phyloP scores from a whole-genome alignment of 2,329 filamentous ascomycete genomes.

The Xylaria multiplex region DNA sequence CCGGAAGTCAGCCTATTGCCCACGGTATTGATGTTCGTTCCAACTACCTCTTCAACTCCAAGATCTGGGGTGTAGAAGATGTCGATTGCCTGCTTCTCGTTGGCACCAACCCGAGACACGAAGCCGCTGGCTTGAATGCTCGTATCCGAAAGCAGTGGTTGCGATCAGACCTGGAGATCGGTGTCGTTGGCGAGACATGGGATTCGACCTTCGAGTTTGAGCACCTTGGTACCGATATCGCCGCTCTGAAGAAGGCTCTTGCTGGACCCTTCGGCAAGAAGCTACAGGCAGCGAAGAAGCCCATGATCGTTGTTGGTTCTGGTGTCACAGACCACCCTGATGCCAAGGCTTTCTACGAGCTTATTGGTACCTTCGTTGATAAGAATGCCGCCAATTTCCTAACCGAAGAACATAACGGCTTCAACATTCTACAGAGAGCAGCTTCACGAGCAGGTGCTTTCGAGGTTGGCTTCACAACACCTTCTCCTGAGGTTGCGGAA shows the following conservation, averaged over 20 bases:
- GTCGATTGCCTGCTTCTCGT: constrained; percentile 92
- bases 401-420: constrained; percentile 94
- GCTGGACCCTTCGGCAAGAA: constrained; percentile 92
- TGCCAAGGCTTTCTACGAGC: constrained; percentile 92
- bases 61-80: constrained; percentile 91
- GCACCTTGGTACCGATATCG: constrained; percentile 83
- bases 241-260: constrained; percentile 84
- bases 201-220: constrained; percentile 96
- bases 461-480: constrained; percentile 92
- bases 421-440: constrained; percentile 93
- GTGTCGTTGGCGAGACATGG: constrained; percentile 88
- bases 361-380: constrained; percentile 88
- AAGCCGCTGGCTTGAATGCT: constrained; percentile 94
- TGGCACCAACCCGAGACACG: constrained; percentile 93
- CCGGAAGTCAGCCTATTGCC: constrained; percentile 82
- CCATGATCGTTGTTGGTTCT: constrained; percentile 97
- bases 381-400: constrained; percentile 91
- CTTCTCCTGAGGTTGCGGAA: constrained; percentile 81
- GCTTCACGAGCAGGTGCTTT: constrained; percentile 93
- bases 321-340: constrained; percentile 91
- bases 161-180: constrained; percentile 92
- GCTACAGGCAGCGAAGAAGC: constrained; percentile 84
- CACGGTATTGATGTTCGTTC: constrained; percentile 94
- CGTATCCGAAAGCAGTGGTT: constrained; percentile 98
- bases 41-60: constrained; percentile 97